Base-by-base conservation (phyloP, 129 eudicot genomes). In the Flaveria ramosissima region DNA sequence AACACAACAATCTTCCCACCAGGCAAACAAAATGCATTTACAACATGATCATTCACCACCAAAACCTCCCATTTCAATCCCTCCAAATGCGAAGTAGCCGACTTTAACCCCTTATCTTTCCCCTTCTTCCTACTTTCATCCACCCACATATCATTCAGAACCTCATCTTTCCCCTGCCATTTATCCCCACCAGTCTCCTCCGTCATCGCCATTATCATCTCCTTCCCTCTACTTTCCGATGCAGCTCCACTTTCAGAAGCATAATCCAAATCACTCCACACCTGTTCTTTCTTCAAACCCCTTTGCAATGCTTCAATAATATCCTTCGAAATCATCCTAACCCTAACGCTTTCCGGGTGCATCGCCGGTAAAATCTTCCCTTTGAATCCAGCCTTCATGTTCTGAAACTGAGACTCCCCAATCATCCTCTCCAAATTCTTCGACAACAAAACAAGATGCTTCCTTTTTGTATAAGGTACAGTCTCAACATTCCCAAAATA, bases 1-100 rank as follows among this genome's bases (percentile, higher is more conserved):
- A 90, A 93, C 72, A 93, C 97, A 55, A 93, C 98, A 81, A 93
- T 93, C 91, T 93, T 93, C 55, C 98, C 98, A 53, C 97, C 98
- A 42, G 97, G 96, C 84, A 93, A 77, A 76, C 98, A 93, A 75
- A 93, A 91, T 0, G 98, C 98, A 81, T 89, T 93, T 4, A 85
- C 90, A 43, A 87, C 75, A 36, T 89, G 96, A 63, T 89, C 96
- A 70, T 91, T 71, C 76, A 93, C 97, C 69, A 93, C 96, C 76
- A 93, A 56, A 70, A 93, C 88, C 50, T 93, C 98, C 98, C 98
- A 93, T 11, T 88, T 89, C 73, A 91, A 62, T 24, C 91, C 96
- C 51, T 90, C 96, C 80, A 93, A 83, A 84, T 93, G 98, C 11
- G 47, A 39, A 1, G 86, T 87, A 8, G 85, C 82, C 16, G 98